Evolutionary conservation across 371 early-diverging fungal genomes (phyloP), one percentile per base, ranked within the genome.

Genomic region (Encephalitozoon intestinalis): DNA sequence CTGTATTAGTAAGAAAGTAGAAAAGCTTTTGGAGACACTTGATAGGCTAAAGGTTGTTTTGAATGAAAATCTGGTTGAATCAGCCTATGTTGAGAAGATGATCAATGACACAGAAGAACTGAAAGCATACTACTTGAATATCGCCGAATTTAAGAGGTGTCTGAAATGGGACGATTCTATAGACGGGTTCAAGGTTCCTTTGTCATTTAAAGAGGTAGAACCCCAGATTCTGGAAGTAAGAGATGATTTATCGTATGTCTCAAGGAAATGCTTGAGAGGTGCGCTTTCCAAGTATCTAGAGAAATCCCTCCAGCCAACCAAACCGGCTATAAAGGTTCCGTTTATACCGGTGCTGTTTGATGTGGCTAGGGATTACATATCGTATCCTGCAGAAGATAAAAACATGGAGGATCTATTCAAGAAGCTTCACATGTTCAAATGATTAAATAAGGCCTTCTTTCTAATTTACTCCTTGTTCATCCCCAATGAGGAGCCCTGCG

Each of bases 271-370:
- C 15, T 34, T 21, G 2, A 58, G 37, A 21, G 21, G 12, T 12
- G 58, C 1, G 11, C 2, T 58, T 8, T 15, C 15, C 5, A 58
- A 34, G 34, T 37, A 58, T n/a, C 12, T 53, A 31, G 53, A 37
- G 34, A 9, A 52, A 8, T 41, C 23, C 25, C n/a, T 52, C 4
- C 21, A 11, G 7, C 34, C 44, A 4, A 43, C 18, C 4, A 44
- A 28, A 4, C 43, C 31, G 1, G 28, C 30, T 37, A 41, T 31
- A 52, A 68, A 66, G 40, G 25, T 78, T 18, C 81, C 81, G 25
- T 78, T 78, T 39, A 15, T 69, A 34, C 81, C 81, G 34, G 74
- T 78, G 23, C 50, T 73, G 58, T 81, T 78, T 64, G 81, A 81
- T 63, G 39, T 76, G 18, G 81, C 78, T 4, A 54, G 76, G 52